Conservation (phyloP, 768 basidiomycete genomes). For the Mycena indigotica region DNA sequence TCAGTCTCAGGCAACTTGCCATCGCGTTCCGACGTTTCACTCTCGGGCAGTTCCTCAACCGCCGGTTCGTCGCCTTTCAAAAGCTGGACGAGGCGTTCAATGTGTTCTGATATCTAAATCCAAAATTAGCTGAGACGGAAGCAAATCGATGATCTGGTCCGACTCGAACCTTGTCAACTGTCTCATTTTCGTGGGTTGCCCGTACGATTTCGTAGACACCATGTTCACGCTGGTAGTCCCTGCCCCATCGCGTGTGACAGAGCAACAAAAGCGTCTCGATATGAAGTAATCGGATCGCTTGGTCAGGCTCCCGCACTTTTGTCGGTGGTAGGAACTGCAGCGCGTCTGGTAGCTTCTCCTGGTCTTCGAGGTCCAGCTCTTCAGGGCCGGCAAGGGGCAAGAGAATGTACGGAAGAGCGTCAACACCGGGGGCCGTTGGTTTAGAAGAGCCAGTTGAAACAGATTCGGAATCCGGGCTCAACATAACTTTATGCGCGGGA, state of each 20-base stretch:
- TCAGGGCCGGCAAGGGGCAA: conserved; percentile 93
- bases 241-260: conserved; percentile 86
- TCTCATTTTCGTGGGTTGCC: conserved; percentile 75
- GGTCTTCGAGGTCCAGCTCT: conserved; percentile 93
- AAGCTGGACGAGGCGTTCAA: conserved; percentile 87
- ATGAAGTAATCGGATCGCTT: conserved; percentile 74
- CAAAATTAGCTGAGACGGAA: not conserved
- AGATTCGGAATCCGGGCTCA: conserved; percentile 61
- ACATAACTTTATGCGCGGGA: conserved; percentile 68
- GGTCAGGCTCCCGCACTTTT: conserved; percentile 82
- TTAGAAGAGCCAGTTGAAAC: conserved; percentile 62
- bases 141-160: conserved; percentile 21
- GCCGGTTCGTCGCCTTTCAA: conserved; percentile 76
- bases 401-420: conserved; percentile 81
- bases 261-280: conserved; percentile 89
- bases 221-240: conserved; percentile 74
- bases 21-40: conserved; percentile 28
- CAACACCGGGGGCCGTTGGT: conserved; percentile 71
- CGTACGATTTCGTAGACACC: conserved; percentile 89
- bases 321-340: conserved; percentile 87
- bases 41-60: conserved; percentile 41
- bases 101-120: conserved; percentile 76
- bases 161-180: conserved; percentile 81
- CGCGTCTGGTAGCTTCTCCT: conserved; percentile 81
- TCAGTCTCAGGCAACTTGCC: conserved; percentile 28